Percentiles rank a stretch among this genome's conserved stretches.
Conservation (phyloP, 768 basidiomycete species). For the Lanmaoa rubissima region DNA sequence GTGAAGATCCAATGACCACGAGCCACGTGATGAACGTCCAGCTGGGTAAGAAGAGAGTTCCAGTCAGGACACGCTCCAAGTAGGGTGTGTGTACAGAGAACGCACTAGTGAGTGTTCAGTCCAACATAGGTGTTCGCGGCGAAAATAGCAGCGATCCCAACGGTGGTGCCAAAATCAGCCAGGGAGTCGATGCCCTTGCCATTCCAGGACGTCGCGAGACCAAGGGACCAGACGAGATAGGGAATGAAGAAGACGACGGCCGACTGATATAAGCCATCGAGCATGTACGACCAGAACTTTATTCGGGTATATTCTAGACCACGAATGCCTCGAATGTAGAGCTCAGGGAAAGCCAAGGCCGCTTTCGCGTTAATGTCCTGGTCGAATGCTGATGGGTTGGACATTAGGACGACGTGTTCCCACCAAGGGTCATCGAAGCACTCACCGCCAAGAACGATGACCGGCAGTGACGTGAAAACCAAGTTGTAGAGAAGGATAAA, state of each 20-base stretch:
- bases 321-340: conserved; percentile 93
- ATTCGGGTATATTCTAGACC: conserved; percentile 89
- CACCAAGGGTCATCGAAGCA: not conserved
- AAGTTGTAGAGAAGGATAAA: conserved; percentile 91
- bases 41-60: conserved; percentile 37
- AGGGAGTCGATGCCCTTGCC: conserved; percentile 78
- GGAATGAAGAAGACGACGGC: conserved; percentile 85
- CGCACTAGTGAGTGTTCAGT: conserved; percentile 86
- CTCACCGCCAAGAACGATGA: conserved; percentile 85
- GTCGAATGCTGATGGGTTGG: conserved; percentile 63
- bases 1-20: conserved; percentile 71
- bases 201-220: conserved; percentile 67
- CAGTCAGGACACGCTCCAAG: not conserved
- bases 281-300: conserved; percentile 95
- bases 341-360: conserved; percentile 87
- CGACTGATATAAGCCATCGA: conserved; percentile 93
- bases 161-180: conserved; percentile 89
- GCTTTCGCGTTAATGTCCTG: conserved; percentile 92
- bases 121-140: conserved; percentile 90
- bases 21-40: conserved; percentile 88
- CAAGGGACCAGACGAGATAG: conserved; percentile 68
- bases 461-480: conserved; percentile 91
- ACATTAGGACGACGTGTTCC: conserved; percentile 5
- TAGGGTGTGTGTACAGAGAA: conserved; percentile 25
- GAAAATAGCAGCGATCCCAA: conserved; percentile 83